A percentile compares a stretch with the other conserved stretches of the same genome.
phyloP scores from a whole-genome alignment of 108 stramenopile genomes.

The Aurantiochytrium sp. region DNA sequence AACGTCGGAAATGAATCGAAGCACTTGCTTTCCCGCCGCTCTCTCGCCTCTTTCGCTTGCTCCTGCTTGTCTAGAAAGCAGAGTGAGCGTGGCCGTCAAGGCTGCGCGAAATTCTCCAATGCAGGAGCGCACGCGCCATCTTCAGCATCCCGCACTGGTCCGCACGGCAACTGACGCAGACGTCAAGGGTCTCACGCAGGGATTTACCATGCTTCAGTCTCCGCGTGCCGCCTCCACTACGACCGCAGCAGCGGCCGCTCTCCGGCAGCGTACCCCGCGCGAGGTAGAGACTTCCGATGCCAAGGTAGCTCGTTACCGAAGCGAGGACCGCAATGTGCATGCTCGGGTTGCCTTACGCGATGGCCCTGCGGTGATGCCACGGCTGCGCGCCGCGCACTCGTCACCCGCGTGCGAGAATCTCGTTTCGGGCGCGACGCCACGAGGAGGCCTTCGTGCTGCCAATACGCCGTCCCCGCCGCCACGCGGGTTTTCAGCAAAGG shows the following conservation, averaged over 20 bases:
- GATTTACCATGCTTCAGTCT: neutral
- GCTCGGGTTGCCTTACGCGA: neutral
- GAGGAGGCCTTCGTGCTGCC: neutral
- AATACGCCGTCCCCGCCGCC: neutral
- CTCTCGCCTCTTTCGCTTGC: neutral
- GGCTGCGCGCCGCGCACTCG: neutral
- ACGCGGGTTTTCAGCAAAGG: neutral
- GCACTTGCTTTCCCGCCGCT: neutral
- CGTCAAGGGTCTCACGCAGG: neutral
- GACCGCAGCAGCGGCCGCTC: neutral
- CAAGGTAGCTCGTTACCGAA: neutral
- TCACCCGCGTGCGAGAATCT: neutral
- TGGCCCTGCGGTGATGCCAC: neutral
- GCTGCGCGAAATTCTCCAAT: no score
- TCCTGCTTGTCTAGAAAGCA: neutral
- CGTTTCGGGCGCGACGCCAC: neutral
- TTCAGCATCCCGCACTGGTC: neutral
- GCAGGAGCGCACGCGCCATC: no score
- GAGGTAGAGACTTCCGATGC: neutral
- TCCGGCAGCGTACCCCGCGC: neutral
- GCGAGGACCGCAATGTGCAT: neutral
- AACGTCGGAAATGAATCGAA: neutral
- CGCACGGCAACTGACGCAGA: neutral
- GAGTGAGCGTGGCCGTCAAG: no score
- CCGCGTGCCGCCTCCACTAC: neutral